These are phyloP conservation scores for Termitomyces heimii DNA, from an alignment of 768 basidiomycete genomes.

Conservation along the genomic window DNA sequence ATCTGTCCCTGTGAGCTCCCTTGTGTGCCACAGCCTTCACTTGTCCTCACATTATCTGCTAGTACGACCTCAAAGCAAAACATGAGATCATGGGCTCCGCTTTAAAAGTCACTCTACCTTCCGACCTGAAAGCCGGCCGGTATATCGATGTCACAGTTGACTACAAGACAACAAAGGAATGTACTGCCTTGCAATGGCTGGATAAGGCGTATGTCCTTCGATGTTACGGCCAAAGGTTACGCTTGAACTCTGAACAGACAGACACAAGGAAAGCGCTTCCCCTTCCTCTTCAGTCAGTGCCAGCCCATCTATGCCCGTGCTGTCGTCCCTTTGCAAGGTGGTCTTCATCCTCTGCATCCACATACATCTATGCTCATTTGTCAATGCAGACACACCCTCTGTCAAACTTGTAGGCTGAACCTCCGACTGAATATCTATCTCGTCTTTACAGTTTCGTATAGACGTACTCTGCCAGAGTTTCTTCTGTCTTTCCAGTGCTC, in stretches of 20 bases:
- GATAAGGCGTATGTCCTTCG: slow-evolving; percentile 55
- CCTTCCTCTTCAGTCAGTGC: slow-evolving; percentile 89
- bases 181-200: slow-evolving; percentile 85
- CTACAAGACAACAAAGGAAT: slow-evolving; percentile 70
- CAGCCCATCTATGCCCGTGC: slow-evolving; percentile 88
- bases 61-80: slow-evolving; percentile 51
- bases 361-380: not conserved
- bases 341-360: not conserved
- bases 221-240: not conserved
- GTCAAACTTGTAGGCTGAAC: slow-evolving; percentile 63
- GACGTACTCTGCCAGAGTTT: slow-evolving; percentile 82
- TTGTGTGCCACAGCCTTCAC: not conserved
- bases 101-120: slow-evolving; percentile 52
- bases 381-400: slow-evolving; percentile 66
- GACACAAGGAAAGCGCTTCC: slow-evolving; percentile 80
- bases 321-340: slow-evolving; percentile 75
- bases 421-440: not conserved
- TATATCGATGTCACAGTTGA: slow-evolving; percentile 48
- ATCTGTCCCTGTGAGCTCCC: slow-evolving; percentile 35
- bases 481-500: slow-evolving; percentile 77
- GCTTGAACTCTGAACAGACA: slow-evolving; percentile 32
- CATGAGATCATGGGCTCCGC: slow-evolving; percentile 77
- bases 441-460: slow-evolving; percentile 18
- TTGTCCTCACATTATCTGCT: not conserved
- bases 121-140: slow-evolving; percentile 33